A percentile compares a stretch with the other conserved stretches of the same genome.
These are phyloP conservation scores for Pleurostoma richardsiae DNA, from an alignment of 2,329 filamentous ascomycete genomes.

Conservation along the genomic window DNA sequence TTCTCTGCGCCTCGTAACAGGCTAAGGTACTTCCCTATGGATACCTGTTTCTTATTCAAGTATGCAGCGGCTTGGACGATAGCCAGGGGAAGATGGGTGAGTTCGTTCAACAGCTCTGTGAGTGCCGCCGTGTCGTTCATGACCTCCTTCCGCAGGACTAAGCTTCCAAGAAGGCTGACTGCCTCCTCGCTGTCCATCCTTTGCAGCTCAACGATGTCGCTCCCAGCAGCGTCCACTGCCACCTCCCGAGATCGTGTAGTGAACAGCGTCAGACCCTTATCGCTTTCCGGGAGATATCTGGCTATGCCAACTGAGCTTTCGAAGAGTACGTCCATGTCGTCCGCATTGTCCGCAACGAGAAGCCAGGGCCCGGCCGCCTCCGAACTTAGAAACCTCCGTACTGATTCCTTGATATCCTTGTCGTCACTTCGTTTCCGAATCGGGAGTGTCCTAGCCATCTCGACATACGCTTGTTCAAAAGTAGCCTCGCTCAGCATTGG, in stretches of 20 bases:
- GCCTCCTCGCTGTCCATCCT: slow-evolving; percentile 23
- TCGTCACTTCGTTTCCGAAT: slow-evolving; percentile 39
- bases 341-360: slow-evolving; percentile 35
- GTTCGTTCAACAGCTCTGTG: slow-evolving; percentile 19
- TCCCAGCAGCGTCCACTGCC: slow-evolving; percentile 16
- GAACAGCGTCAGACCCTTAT: slow-evolving; percentile 25
- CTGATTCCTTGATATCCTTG: slow-evolving; percentile 54
- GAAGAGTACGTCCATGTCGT: slow-evolving; percentile 24
- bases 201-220: slow-evolving; percentile 19
- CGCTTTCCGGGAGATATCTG: slow-evolving; percentile 25
- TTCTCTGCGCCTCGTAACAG: slow-evolving; percentile 23
- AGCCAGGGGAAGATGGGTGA: slow-evolving; percentile 31
- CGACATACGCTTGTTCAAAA: slow-evolving; percentile 31
- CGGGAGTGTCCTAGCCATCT: slow-evolving; percentile 23
- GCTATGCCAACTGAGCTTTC: slow-evolving; percentile 13
- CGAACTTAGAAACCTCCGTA: slow-evolving; percentile 32
- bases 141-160: slow-evolving; percentile 12
- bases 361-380: slow-evolving; percentile 27
- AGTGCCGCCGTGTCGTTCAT: slow-evolving; percentile 6
- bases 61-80: slow-evolving; percentile 35
- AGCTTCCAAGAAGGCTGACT: slow-evolving; percentile 16
- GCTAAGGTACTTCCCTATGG: slow-evolving; percentile 23
- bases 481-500: slow-evolving; percentile 28
- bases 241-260: slow-evolving; percentile 29
- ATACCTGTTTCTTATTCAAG: slow-evolving; percentile 21